Evolutionary conservation across 768 basidiomycete species (phyloP), one percentile per base, ranked within the genome.

Genomic region (Hemileccinum rubropunctum): DNA sequence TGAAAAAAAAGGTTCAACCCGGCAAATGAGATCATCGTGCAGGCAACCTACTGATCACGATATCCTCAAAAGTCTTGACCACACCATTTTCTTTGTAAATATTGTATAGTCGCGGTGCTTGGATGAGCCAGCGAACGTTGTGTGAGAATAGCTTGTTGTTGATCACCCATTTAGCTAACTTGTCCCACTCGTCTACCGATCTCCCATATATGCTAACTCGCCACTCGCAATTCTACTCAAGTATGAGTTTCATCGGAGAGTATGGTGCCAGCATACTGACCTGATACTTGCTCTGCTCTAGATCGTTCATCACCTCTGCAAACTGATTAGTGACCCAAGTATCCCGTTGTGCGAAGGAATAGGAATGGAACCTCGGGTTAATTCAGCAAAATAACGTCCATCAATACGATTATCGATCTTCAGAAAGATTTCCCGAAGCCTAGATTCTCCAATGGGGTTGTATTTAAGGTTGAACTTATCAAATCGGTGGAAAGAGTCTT

Each of bases 391-490:
- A 66, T 99, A 99, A 40, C 86, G 77, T 2, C 97, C 97, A 57
- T 92, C 70, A 45, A 98, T 90, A 53, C 83, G 85, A 65, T 99
- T 99, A 64, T 99, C 97, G 2, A 95, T 97, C 75, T 99, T 99
- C 52, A 99, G 68, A 74, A 99, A 99, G 57, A 99, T 98, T 70
- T 99, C 97, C 40, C 97, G 77, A 54, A 99, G 71, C 28, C 97
- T 76, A 4, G 91, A 94, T 70, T 98, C 95, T 50, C 97, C 97
- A 52, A 94, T 92, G 0, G 94, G 95, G 60, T 97, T 97, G 67
- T 98, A 98, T 69, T 98, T 93, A 37, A 97, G 74, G 60, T 98
- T 98, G 73, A 98, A 98, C 64, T 95, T 93, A 73, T 97, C 97
- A 63, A 97, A 98, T 13, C 97, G 88, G 67, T 99, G 95, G 77